Evolutionary conservation across 108 stramenopile genomes (phyloP).

Genomic region (Heterococcus sp.): DNA sequence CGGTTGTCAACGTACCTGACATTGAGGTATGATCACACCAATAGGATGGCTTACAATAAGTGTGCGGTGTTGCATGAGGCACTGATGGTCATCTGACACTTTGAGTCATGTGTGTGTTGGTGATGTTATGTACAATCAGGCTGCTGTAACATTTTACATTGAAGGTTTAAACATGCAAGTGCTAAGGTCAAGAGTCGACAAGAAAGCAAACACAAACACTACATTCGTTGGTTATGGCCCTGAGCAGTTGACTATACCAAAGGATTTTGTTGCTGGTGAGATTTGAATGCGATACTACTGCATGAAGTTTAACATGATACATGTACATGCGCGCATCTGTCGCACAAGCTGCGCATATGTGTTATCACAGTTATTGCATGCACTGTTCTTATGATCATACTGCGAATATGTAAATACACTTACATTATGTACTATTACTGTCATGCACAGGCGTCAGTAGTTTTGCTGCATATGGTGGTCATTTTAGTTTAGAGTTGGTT

Average conservation of each 20-base stretch:
- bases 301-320: not conserved
- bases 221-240: conserved; percentile 48
- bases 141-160: conserved; percentile 31
- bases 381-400: no score
- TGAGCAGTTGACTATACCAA: conserved; percentile 30
- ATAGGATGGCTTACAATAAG: no score
- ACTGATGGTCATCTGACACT: no score
- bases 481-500: conserved; percentile 41
- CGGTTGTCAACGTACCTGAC: conserved; percentile 44
- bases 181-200: conserved; percentile 17
- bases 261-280: not conserved
- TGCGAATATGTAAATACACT: no score
- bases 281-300: not conserved
- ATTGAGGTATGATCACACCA: conserved; percentile 13
- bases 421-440: not conserved
- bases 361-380: no score
- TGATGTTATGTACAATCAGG: no score
- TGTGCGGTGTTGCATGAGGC: no score
- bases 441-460: conserved; percentile 27
- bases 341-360: not conserved
- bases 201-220: conserved; percentile 8
- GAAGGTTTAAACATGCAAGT: conserved; percentile 43
- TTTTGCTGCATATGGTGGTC: conserved; percentile 27
- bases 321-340: not conserved
- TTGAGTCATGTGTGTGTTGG: no score